These are phyloP conservation scores for Pythium coloratum DNA, from an alignment of 352 stramenopile genomes.

Conservation along the genomic window DNA sequence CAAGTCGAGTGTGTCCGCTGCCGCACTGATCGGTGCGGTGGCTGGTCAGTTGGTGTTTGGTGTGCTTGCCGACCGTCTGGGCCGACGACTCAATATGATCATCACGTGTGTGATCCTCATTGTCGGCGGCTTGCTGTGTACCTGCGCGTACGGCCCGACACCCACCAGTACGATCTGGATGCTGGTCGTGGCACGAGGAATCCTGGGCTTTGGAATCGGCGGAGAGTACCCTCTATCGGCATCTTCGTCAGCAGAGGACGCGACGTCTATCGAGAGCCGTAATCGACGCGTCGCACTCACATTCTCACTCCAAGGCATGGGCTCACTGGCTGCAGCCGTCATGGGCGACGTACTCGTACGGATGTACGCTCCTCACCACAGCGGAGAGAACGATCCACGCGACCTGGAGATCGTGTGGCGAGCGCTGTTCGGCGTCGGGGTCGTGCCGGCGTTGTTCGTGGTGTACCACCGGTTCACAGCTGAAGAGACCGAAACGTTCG, in stretches of 20 bases:
- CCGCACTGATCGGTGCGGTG: constrained; percentile 34
- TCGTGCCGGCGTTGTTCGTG: constrained; percentile 58
- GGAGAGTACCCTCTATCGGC: constrained; percentile 57
- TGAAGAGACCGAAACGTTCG: constrained; percentile 56
- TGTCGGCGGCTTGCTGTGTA: constrained; percentile 62
- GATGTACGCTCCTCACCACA: constrained; percentile 37
- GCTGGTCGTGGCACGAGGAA: constrained; percentile 52
- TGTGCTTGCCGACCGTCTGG: constrained; percentile 61
- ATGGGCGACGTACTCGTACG: constrained; percentile 64
- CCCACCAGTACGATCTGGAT: constrained; percentile 53
- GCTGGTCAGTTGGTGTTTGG: constrained; percentile 57
- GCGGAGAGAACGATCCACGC: constrained; percentile 35
- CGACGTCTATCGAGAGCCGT: constrained; percentile 39
- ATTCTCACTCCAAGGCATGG: constrained; percentile 68
- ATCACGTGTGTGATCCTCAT: constrained; percentile 66
- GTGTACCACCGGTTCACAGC: constrained; percentile 65
- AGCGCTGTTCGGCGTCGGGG: constrained; percentile 58
- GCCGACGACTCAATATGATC: constrained; percentile 68
- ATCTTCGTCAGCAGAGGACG: constrained; percentile 52
- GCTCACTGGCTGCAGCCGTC: constrained; percentile 52
- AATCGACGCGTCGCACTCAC: constrained; percentile 54
- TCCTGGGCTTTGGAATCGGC: constrained; percentile 66
- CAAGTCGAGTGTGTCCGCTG: constrained; percentile 34
- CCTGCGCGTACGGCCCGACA: constrained; percentile 47
- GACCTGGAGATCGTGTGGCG: constrained; percentile 70